Evolutionary conservation across 2,329 filamentous ascomycete genomes (phyloP).

Genomic region (Colletotrichum salicis): DNA sequence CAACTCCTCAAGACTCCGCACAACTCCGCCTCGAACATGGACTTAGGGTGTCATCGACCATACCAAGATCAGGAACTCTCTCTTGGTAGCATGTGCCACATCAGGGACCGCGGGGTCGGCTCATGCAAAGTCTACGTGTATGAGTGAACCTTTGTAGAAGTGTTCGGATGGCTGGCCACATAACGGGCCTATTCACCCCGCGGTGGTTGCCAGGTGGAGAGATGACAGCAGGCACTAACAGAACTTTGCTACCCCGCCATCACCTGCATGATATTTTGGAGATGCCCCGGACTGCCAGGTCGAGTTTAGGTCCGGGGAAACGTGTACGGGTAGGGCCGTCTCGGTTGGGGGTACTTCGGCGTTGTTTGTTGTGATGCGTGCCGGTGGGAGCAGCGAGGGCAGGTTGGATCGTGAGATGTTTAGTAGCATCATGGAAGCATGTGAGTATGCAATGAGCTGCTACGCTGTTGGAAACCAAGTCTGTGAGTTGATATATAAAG

Average conservation of each 20-base stretch:
- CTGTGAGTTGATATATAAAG: constrained; percentile 1
- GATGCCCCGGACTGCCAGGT: constrained; percentile 20
- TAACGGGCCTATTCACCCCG: constrained; percentile 23
- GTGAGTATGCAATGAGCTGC: neutral
- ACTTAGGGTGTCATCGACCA: neutral
- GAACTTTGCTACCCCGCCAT: constrained; percentile 17
- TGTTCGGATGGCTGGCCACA: neutral
- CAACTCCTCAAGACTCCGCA: constrained; percentile 11
- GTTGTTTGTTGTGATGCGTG: constrained; percentile 2
- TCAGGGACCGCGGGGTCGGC: neutral
- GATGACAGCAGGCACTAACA: constrained; percentile 25
- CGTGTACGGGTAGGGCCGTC: constrained; percentile 25
- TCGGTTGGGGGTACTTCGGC: constrained; percentile 32
- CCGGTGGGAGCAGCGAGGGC: neutral
- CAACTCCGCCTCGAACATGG: constrained; percentile 19
- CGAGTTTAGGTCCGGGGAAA: constrained; percentile 29
- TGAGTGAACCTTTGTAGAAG: neutral
- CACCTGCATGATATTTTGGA: constrained; percentile 20
- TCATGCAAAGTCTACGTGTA: neutral
- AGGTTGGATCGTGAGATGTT: neutral
- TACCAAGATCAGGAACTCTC: no score
- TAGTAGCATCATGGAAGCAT: neutral
- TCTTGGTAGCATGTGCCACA: no score
- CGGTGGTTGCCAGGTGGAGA: constrained; percentile 28
- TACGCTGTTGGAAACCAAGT: neutral